Conservation (phyloP, 1,139 yeast genomes). For the Yarrowia galli region DNA sequence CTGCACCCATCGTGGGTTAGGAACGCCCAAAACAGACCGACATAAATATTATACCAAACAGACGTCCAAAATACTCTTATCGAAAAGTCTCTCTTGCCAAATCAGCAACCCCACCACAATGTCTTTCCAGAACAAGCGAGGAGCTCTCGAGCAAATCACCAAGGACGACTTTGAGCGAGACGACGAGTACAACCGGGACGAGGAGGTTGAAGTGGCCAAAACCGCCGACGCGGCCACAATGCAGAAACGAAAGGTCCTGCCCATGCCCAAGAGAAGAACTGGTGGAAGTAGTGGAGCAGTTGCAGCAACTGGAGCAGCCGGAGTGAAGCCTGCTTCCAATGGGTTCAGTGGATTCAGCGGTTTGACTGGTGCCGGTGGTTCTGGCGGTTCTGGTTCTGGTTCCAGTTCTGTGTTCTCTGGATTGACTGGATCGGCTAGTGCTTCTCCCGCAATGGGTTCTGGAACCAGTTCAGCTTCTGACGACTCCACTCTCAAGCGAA, state of each 20-base stretch:
- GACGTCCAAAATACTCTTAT: not conserved
- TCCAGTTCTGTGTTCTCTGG: not conserved
- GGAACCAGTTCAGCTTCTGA: not conserved
- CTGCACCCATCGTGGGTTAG: not conserved
- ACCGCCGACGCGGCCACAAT: constrained; percentile 68
- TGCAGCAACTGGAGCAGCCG: too few relatives aligned
- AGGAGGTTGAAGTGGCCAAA: constrained; percentile 45
- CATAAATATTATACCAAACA: constrained; percentile 25
- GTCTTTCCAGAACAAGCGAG: constrained; percentile 42
- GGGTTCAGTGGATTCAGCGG: not conserved
- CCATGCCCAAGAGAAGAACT: constrained; percentile 3
- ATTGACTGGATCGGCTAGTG: too few relatives aligned
- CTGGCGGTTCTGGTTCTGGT: not conserved
- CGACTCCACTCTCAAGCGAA: constrained; percentile 42
- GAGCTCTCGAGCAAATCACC: constrained; percentile 47
- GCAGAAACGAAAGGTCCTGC: constrained; percentile 63
- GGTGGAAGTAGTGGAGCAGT: not conserved
- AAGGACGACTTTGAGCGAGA: constrained; percentile 54
- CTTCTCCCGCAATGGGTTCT: not conserved
- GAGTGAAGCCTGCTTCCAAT: constrained; percentile 9
- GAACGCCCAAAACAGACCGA: not conserved
- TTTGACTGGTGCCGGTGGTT: too few relatives aligned
- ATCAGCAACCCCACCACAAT: not conserved
- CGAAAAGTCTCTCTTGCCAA: not conserved
- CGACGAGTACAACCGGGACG: constrained; percentile 51